These are phyloP conservation scores for Coniella vitis DNA, from an alignment of 2,329 filamentous ascomycete genomes.

Conservation along the genomic window DNA sequence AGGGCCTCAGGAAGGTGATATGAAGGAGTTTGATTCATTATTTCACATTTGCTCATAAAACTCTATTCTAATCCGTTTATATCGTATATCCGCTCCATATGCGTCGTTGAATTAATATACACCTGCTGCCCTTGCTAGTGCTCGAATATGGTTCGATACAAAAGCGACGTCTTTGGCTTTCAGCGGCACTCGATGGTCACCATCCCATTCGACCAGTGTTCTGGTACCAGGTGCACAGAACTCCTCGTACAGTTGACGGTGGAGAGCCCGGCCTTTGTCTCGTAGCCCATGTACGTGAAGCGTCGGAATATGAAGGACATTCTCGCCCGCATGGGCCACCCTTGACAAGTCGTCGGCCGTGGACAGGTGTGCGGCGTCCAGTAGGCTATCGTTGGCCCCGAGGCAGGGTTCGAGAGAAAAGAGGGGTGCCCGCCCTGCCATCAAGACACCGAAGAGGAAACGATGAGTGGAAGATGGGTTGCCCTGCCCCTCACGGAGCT, in stretches of 20 bases:
- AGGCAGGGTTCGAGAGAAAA: constrained; percentile 1
- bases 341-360: constrained; percentile 1
- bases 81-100: too few species aligned
- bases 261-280: constrained; percentile 54
- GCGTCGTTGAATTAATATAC: too few species aligned
- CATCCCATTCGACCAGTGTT: constrained; percentile 64
- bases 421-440: constrained; percentile 25
- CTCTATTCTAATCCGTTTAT: too few species aligned
- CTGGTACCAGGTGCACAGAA: constrained; percentile 52
- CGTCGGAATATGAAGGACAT: constrained; percentile 40
- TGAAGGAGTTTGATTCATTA: too few species aligned
- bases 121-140: constrained; percentile 3
- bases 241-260: constrained; percentile 46
- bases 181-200: constrained; percentile 63
- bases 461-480: neutral
- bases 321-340: neutral
- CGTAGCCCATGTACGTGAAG: constrained; percentile 61
- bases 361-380: constrained; percentile 1
- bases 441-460: constrained; percentile 25
- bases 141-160: constrained; percentile 32
- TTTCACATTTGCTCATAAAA: too few species aligned
- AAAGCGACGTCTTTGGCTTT: constrained; percentile 57
- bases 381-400: neutral
- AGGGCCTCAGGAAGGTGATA: too few species aligned
- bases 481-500: constrained; percentile 32